Percentiles rank a stretch among this genome's conserved stretches.
Evolutionary conservation across 257 asterid genomes (phyloP).

Genomic region (Solanum virginianum): DNA sequence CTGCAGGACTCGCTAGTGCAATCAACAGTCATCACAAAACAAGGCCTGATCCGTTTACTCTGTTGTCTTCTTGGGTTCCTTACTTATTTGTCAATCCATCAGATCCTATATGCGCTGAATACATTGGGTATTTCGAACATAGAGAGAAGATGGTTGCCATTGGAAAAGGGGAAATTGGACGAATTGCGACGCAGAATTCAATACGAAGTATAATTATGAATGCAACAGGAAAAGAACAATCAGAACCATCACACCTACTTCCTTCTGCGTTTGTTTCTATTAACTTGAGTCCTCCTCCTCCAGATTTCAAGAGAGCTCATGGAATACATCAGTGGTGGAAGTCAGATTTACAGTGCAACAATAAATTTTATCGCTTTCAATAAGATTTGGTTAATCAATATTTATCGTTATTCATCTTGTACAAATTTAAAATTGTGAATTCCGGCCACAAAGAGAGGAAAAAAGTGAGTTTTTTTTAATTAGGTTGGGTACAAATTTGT

Average conservation of each 20-base stretch:
- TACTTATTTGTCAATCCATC: conserved; percentile 46
- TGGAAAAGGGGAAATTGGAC: conserved; percentile 46
- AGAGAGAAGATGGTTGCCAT: conserved; percentile 48
- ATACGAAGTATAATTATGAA: conserved; percentile 31
- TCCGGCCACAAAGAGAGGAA: too few species aligned
- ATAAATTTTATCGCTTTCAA: conserved; percentile 22
- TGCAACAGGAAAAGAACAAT: conserved; percentile 25
- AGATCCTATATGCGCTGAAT: conserved; percentile 58
- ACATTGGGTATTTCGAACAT: conserved; percentile 50
- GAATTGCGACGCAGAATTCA: conserved; percentile 49
- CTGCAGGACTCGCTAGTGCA: conserved; percentile 50
- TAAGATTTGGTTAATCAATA: background rate
- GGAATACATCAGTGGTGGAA: conserved; percentile 76
- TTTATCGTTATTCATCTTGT: background rate
- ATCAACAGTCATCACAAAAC: background rate
- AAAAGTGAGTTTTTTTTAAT: too few species aligned
- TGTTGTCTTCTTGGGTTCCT: conserved; percentile 58
- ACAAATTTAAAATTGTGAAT: too few species aligned
- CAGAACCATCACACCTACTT: conserved; percentile 52
- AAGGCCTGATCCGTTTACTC: conserved; percentile 15
- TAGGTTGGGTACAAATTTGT: too few species aligned
- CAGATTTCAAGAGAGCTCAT: conserved; percentile 38
- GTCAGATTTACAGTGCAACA: conserved; percentile 19
- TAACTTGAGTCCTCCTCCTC: conserved; percentile 11
- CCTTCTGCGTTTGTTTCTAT: conserved; percentile 51